Base-by-base conservation (phyloP, 768 basidiomycete genomes). In the Termitomyces sp. region DNA sequence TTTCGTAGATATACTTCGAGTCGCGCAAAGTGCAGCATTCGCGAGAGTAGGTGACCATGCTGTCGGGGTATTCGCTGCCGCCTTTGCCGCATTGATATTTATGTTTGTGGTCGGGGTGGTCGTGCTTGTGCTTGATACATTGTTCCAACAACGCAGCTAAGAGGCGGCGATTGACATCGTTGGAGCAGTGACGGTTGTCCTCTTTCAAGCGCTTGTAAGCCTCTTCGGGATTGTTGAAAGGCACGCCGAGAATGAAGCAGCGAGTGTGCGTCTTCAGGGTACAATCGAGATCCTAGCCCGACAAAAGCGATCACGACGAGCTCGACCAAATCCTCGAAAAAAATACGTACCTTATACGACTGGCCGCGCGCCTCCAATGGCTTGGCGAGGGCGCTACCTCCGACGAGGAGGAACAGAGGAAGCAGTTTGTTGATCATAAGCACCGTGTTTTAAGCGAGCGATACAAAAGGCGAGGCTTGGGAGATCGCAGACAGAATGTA, bases 341-440 rank as follows among this genome's bases (percentile, higher is more conserved):
- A 26, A n/a, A n/a, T 30, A 59, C 58, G 24, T 24, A 62, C 62
- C 27, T 26, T 62, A 43, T 39, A 55, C 4, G 50, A 56, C 34
- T 56, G 47, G n/a, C 45, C 45, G 14, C 62, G 62, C 8, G 62
- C 56, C 45, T 63, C 62, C 24, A 63, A 47, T 50, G 62, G 62
- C 26, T 63, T 63, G 36, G 58, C 62, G 44, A 59, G 34, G 52
- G 56, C 58, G 22, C 43, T 47, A 32, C 46, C 42, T 34, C 62
- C 58, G n/a, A 55, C 56, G 20, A 63, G 58, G 52, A 63, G 58
- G 54, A 63, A 63, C 22, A 63, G 62, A 52, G 62, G 62, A 54
- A 63, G 58, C 16, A 60, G 34, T 46, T 59, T 57, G 30, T 60
- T 63, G 20, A 60, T 56, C 40, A 50, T 26, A 47, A 55, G 24